Percentiles rank a stretch among this genome's conserved stretches.
phyloP scores from a whole-genome alignment of 2,329 filamentous ascomycete genomes.

The Thermomyces lanuginosus region DNA sequence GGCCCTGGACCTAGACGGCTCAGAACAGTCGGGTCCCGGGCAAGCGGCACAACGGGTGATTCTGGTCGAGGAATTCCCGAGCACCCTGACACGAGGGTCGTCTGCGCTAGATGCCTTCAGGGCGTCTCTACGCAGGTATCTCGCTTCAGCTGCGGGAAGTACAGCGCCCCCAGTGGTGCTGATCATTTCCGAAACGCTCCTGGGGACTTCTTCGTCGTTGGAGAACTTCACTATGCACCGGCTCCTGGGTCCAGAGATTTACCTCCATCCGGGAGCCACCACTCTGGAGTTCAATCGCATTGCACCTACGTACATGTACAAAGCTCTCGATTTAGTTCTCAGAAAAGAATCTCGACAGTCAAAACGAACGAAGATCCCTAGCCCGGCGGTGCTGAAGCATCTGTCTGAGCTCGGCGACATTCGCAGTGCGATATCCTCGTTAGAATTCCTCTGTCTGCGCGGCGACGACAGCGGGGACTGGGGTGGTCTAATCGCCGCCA shows the following conservation, averaged over 20 bases:
- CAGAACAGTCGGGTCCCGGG: slow-evolving; percentile 1
- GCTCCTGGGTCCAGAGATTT: slow-evolving; percentile 70
- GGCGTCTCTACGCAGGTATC: slow-evolving; percentile 55
- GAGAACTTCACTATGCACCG: slow-evolving; percentile 90
- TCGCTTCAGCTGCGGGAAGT: slow-evolving; percentile 41
- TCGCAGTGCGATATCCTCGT: slow-evolving; percentile 73
- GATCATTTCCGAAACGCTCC: slow-evolving; percentile 76
- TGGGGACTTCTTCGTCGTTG: slow-evolving; percentile 69
- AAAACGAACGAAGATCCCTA: slow-evolving; percentile 57
- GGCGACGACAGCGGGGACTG: slow-evolving; percentile 58
- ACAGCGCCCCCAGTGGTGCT: slow-evolving; percentile 56
- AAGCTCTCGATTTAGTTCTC: slow-evolving; percentile 66
- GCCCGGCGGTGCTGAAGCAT: slow-evolving; percentile 58
- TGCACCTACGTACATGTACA: slow-evolving; percentile 68
- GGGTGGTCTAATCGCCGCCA: slow-evolving; percentile 56
- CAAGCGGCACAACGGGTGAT: slow-evolving; percentile 39
- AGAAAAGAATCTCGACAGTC: slow-evolving; percentile 72
- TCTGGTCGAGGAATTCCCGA: slow-evolving; percentile 68
- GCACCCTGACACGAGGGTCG: slow-evolving; percentile 52
- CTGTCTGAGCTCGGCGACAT: slow-evolving; percentile 83
- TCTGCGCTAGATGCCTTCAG: slow-evolving; percentile 54
- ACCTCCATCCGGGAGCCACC: slow-evolving; percentile 60
- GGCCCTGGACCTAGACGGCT: slow-evolving; percentile 40
- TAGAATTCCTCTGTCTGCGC: slow-evolving; percentile 82
- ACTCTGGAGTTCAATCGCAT: slow-evolving; percentile 88